Evolutionary conservation across 768 basidiomycete genomes (phyloP).

Genomic region (Phlebiopsis flavidoalba): DNA sequence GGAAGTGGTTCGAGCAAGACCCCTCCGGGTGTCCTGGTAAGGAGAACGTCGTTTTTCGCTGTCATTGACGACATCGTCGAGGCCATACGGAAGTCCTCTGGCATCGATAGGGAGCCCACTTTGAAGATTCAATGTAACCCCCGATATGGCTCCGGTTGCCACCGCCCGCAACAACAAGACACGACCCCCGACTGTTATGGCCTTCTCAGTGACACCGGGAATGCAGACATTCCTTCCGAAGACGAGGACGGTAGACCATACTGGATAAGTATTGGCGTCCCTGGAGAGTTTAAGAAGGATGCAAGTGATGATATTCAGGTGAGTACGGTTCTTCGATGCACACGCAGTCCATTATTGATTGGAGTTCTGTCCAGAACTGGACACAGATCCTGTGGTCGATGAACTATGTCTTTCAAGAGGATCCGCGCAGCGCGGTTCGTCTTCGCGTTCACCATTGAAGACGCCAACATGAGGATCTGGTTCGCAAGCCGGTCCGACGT

Average conservation of each 20-base stretch:
- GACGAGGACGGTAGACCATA: background rate
- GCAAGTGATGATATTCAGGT: background rate
- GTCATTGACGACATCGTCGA: too few relatives aligned
- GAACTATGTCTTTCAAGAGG: slow-evolving; percentile 23
- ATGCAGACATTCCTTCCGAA: background rate
- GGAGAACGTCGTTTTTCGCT: too few relatives aligned
- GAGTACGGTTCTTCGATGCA: background rate
- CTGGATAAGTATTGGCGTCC: background rate
- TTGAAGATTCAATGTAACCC: background rate
- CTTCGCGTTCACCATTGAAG: slow-evolving; percentile 27
- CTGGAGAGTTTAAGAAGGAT: background rate
- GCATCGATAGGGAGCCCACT: too few relatives aligned
- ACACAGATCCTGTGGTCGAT: slow-evolving; percentile 23
- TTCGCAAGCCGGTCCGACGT: slow-evolving; percentile 17
- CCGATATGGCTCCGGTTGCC: background rate
- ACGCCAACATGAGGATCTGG: slow-evolving; percentile 25
- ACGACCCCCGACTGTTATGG: background rate
- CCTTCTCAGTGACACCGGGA: background rate
- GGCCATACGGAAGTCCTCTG: too few relatives aligned
- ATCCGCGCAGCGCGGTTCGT: slow-evolving; percentile 21
- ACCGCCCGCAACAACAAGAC: background rate
- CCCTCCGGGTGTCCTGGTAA: too few relatives aligned
- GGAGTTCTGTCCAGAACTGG: background rate
- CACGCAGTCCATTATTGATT: background rate
- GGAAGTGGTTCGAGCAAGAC: too few relatives aligned